Conservation (phyloP, 2,329 filamentous ascomycete genomes). For the Neonectria neomacrospora region DNA sequence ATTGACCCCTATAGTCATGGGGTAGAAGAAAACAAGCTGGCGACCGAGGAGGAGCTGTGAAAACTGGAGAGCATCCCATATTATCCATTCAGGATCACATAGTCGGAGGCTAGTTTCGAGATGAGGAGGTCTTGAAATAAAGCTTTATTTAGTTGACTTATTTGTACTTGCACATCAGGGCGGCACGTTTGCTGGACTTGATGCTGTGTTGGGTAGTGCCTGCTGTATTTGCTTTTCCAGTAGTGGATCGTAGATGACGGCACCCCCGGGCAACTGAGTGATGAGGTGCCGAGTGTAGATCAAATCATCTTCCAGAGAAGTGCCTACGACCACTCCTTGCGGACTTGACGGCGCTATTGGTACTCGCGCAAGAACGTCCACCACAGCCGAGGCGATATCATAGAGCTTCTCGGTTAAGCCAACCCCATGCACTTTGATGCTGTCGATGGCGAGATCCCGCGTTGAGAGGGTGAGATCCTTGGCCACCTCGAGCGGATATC, state of each 20-base stretch:
- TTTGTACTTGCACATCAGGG: not conserved
- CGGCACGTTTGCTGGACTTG: conserved; percentile 15
- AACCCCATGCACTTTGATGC: conserved; percentile 56
- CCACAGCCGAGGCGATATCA: conserved; percentile 57
- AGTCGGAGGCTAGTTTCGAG: not conserved
- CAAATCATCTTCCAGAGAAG: conserved; percentile 51
- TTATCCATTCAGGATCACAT: not conserved
- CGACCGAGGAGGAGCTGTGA: conserved; percentile 25
- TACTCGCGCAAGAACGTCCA: conserved; percentile 57
- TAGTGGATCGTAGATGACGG: conserved; percentile 52
- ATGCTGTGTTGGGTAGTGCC: conserved; percentile 44
- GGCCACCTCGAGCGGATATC: conserved; percentile 56
- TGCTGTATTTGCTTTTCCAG: conserved; percentile 55
- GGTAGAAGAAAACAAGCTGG: conserved; percentile 16
- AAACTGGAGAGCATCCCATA: not conserved
- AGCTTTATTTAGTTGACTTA: not conserved
- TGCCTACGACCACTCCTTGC: conserved; percentile 40
- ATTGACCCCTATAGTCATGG: conserved; percentile 50
- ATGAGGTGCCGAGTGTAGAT: conserved; percentile 53
- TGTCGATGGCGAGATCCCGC: conserved; percentile 51
- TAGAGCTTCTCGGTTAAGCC: conserved; percentile 60
- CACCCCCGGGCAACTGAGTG: conserved; percentile 51
- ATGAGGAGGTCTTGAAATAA: not conserved
- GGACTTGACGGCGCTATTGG: conserved; percentile 47
- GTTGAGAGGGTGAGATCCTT: conserved; percentile 54